These are phyloP conservation scores for Pseudognaphalium luteoalbum DNA, from an alignment of 129 eudicot genomes.

Conservation along the genomic window DNA sequence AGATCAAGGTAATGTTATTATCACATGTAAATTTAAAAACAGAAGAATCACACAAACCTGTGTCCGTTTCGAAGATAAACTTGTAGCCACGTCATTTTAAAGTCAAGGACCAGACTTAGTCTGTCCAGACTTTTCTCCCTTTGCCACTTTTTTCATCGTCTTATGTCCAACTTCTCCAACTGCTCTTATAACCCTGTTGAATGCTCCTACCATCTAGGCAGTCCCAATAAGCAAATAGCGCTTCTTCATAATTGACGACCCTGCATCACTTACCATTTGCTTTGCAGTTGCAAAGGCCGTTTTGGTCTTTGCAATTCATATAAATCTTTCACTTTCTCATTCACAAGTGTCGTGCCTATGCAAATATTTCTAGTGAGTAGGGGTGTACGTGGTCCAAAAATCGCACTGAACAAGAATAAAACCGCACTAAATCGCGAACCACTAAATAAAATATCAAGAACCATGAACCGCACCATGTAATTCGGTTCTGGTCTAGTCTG, in stretches of 20 bases:
- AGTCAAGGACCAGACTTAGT: too few relatives aligned
- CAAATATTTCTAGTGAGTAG: slow-evolving; percentile 65
- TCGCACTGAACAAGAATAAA: too few relatives aligned
- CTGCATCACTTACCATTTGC: slow-evolving; percentile 75
- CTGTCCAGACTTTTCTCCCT: slow-evolving; percentile 57
- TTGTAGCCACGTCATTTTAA: too few relatives aligned
- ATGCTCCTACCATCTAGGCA: slow-evolving; percentile 79
- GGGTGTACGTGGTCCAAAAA: too few relatives aligned
- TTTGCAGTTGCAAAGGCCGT: slow-evolving; percentile 80
- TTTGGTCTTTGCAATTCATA: slow-evolving; percentile 88
- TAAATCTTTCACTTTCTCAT: slow-evolving; percentile 77
- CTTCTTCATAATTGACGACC: slow-evolving; percentile 88
- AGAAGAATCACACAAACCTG: too few relatives aligned
- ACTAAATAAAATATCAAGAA: too few relatives aligned
- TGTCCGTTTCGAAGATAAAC: too few relatives aligned
- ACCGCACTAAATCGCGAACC: too few relatives aligned
- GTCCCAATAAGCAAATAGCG: slow-evolving; percentile 80
- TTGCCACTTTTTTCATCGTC: slow-evolving; percentile 74
- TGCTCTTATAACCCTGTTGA: slow-evolving; percentile 69
- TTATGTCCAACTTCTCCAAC: slow-evolving; percentile 84
- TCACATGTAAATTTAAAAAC: too few relatives aligned
- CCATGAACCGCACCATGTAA: too few relatives aligned
- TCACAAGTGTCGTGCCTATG: slow-evolving; percentile 70
- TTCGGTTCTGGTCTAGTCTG: too few relatives aligned
- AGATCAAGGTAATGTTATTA: too few relatives aligned